Evolutionary conservation across 1,139 yeast genomes (phyloP), one percentile per base, ranked within the genome.

Genomic region (Eremothecium sinecaudum): DNA sequence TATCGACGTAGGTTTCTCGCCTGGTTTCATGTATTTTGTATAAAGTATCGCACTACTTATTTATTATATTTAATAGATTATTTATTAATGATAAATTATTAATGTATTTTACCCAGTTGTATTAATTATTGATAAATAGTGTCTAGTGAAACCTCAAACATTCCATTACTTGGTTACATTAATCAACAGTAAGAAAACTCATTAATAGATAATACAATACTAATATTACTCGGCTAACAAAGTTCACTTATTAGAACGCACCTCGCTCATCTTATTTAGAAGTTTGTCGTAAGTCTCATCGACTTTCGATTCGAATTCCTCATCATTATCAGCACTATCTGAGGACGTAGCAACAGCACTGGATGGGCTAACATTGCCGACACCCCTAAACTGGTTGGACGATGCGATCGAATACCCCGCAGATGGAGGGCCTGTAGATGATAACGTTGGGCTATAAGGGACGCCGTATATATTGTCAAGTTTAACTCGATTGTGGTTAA

Each of bases 261-360:
- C 82, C 38, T 75, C 61, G 21, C 42, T 33, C 41, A 80, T 74
- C 47, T 77, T 78, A 45, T 79, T 76, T 46, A 79, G 61, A 32
- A 79, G 59, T 49, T 75, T 76, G 42, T 79, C 87, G 50, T 79
- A 79, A 6, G 75, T 79, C 47, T 77, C 80, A 50, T 77, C 81
- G 25, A 75, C 66, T 14, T 46, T 47, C 12, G 17, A n/a, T 4
- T 31, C 29, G 7, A 16, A 8, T 11, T 60, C 62, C 14, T 51
- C 54, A 21, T 67, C 69, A n/a, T 46, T 52, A 18, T 30, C 27
- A 22, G 36, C 19, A 27, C 32, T 17, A 13, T 40, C 30, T 30
- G 39, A 37, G 10, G 52, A 48, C 31, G 32, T 18, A 11, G 22
- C 15, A 11, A 17, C 24, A 7, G 21, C 26, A 10, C 14, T 24